These are phyloP conservation scores for Verticillium nonalfalfae DNA, from an alignment of 2,329 filamentous ascomycete species.

Conservation along the genomic window DNA sequence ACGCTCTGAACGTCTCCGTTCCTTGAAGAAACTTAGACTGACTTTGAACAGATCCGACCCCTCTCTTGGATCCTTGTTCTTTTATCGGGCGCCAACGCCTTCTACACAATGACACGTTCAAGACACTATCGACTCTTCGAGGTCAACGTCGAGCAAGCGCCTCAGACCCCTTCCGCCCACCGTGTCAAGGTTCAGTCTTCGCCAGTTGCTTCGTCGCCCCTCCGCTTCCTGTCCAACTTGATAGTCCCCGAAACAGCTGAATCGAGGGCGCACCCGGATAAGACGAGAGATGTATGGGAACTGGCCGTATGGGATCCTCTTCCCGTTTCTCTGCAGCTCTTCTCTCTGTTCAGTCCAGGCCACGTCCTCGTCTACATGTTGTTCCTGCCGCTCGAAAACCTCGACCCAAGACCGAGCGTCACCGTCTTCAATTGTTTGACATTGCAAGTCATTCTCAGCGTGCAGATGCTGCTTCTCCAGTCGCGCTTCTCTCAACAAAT, in stretches of 20 bases:
- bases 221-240: slow-evolving; percentile 66
- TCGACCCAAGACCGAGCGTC: slow-evolving; percentile 77
- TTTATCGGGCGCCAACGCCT: slow-evolving; percentile 68
- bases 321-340: slow-evolving; percentile 72
- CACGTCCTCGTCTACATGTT: slow-evolving; percentile 89
- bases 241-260: slow-evolving; percentile 67
- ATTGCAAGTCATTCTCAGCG: slow-evolving; percentile 67
- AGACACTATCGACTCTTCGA: slow-evolving; percentile 91
- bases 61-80: slow-evolving; percentile 63
- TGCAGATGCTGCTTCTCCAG: slow-evolving; percentile 69
- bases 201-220: slow-evolving; percentile 68
- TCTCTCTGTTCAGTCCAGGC: slow-evolving; percentile 87
- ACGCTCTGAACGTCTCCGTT: slow-evolving; percentile 20
- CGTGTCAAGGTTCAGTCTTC: slow-evolving; percentile 85
- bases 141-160: slow-evolving; percentile 67
- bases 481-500: slow-evolving; percentile 74
- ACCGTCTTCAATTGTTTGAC: slow-evolving; percentile 80
- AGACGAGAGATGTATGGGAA: slow-evolving; percentile 87
- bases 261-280: slow-evolving; percentile 76
- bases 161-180: slow-evolving; percentile 77
- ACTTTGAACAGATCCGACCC: slow-evolving; percentile 50
- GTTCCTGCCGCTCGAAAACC: slow-evolving; percentile 69
- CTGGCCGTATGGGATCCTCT: slow-evolving; percentile 89
- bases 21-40: neutral
- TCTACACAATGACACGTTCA: slow-evolving; percentile 75